Conservation (phyloP, 495 filamentous ascomycete genomes). For the Wilcoxina mikolae region DNA sequence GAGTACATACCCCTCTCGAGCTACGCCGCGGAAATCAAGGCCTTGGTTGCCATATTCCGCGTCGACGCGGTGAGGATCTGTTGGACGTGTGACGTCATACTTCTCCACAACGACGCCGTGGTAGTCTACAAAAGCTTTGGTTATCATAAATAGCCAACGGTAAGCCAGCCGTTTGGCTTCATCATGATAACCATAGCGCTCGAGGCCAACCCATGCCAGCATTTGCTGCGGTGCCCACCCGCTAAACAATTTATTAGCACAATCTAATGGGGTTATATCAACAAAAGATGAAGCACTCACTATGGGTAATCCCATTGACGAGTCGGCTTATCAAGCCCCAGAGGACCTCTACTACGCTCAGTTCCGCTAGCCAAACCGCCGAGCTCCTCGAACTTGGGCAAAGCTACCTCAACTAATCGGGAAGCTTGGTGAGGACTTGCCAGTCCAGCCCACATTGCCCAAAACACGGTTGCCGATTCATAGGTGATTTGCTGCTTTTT, state of each 20-base stretch:
- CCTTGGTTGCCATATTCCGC: conserved; percentile 98
- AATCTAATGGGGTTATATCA: neutral
- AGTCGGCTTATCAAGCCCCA: conserved; percentile 72
- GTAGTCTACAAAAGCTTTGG: conserved; percentile 90
- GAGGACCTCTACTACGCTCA: conserved; percentile 62
- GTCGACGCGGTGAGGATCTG: conserved; percentile 80
- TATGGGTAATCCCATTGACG: conserved; percentile 97
- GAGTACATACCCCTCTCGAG: conserved; percentile 66
- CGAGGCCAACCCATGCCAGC: conserved; percentile 82
- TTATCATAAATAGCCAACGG: conserved; percentile 95
- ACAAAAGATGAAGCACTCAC: conserved; percentile 14
- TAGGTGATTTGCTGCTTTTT: conserved; percentile 62
- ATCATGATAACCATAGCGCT: conserved; percentile 77
- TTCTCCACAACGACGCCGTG: conserved; percentile 97
- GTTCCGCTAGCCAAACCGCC: conserved; percentile 87
- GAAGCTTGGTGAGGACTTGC: conserved; percentile 65
- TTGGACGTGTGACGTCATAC: conserved; percentile 82
- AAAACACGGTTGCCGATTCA: conserved; percentile 83
- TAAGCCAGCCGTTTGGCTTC: conserved; percentile 80
- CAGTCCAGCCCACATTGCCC: conserved; percentile 89
- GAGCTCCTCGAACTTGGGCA: conserved; percentile 72
- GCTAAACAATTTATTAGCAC: conserved; percentile 13
- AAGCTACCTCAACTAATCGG: conserved; percentile 53
- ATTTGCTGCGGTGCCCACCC: conserved; percentile 99
- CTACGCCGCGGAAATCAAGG: conserved; percentile 79